Base-by-base conservation (phyloP, 2,329 filamentous ascomycete species). In the Drechslera avenae region DNA sequence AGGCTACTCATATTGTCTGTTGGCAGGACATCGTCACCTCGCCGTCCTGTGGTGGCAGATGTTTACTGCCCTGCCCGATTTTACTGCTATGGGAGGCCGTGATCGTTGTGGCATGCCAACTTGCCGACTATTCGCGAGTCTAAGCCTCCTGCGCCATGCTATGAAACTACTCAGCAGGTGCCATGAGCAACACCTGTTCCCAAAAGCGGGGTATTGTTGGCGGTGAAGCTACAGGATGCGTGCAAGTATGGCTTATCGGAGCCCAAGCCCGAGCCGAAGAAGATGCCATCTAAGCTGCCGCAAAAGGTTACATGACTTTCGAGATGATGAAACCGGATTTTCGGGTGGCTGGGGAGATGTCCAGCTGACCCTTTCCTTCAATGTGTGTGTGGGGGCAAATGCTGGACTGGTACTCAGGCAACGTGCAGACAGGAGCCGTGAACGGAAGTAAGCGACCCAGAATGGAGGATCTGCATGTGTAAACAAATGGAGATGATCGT, bases 91-190 rank as follows among this genome's bases (percentile, higher is more conserved):
- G 0, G 75, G 74, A 2, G 75, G 71, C 2, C 67, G 75, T 6
- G 67, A 65, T 5, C 66, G 74, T 17, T 73, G 77, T 6, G 42
- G 78, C 2, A 78, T 80, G 74, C 30, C 81, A 7, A 78, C 78
- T 0, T 59, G 54, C 9, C 65, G 77, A 3, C 64, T 1, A 64
- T 56, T 34, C 70, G 76, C 3, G 31, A 66, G 34, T 73, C 73
- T 6, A 39, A 60, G 6, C 28, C 37, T 1, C 40, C 56, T 0
- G 51, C 47, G 2, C 28, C 58, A 1, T 65, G 75, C 1, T 60
- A 59, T 4, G 28, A 62, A 1, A 57, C 73, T 7, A 54, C 70
- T 0, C 63, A 73, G 42, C 34, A 39, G 3, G 60, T 75, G 16
- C 69, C 73, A 0, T 76, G 73, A 74, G 73, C 64, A 5, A 68